Base-by-base conservation (phyloP, 106 monocot genomes). In the Amphibolis antarctica region DNA sequence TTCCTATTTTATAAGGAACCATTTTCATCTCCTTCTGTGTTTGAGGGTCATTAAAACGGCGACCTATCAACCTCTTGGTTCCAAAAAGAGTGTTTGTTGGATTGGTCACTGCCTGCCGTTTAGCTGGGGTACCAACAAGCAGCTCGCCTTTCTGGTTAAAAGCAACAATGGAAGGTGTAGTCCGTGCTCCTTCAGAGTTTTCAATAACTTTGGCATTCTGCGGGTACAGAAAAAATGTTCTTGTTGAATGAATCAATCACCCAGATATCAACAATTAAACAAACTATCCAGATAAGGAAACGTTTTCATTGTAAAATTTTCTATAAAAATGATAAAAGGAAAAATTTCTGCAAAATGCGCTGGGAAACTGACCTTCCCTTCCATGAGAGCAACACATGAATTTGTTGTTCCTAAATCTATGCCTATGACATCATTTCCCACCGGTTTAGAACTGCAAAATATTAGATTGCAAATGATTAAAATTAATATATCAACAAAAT, bases 1-100 rank as follows among this genome's bases (percentile, higher is more conserved):
- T 85, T 20, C 85, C 85, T 28, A 89, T 89, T 57, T 82, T 85
- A 66, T 85, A 89, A 27, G 89, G 86, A 31, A 92, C 92, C 92
- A 92, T 92, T 66, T 92, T 92, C 83, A 92, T 81, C 50, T 92
- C 86, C 55, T 92, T 86, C 52, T 92, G 92, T n/a, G 83, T 81
- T 62, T 81, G 86, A 22, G 86, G 83, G 53, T 86, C 86, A 67
- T 84, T 84, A 79, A 79, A 92, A 13, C 81, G 69, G 22, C 92
- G 74, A 0, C 86, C 92, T 61, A 92, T 92, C 20, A 92, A 55
- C 29, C 92, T 74, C 70, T 92, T 92, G 3, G 92, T 86, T 19
- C 86, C 92, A 66, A 79, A 92, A 4, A 86, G 17, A 10, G 86
- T 92, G 74, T 92, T 92, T 21, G 76, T 66, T 12, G 91, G 91